Base-by-base conservation (phyloP, 129 eudicot species). In the Pseudognaphalium luteoalbum region DNA sequence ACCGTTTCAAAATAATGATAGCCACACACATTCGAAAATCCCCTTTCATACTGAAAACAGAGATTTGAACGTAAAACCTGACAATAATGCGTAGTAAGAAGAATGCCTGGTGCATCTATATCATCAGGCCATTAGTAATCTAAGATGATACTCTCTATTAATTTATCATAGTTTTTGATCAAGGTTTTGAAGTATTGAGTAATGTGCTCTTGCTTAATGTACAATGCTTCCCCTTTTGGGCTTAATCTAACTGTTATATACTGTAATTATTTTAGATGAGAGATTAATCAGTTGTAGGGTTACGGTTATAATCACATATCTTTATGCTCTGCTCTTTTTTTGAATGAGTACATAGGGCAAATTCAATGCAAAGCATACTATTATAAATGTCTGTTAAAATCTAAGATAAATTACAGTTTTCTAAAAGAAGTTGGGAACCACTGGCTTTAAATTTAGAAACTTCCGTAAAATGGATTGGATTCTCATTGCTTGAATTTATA, bases 41-140 rank as follows among this genome's bases (percentile, higher is more conserved):
- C 83, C 76, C 16, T 81, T 73, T 52, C 81, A 67, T 28, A 50
- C 83, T 25, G 93, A 84, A 61, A 92, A 87, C 22, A 86, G 93
- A 71, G 91, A 84, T 56, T 70, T 71, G 68, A 89, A 79, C 81
- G 80, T 78, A 76, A 81, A 70, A 42, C 81, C 57, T 1, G 79
- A 76, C 67, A 77, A 84, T 17, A 64, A 58, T 22, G 41, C 66
- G 80, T 80, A 67, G 70, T 78, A 70, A 62, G 64, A 61, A 72
- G 44, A 66, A 60, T 79, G 81, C 62, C 54, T 68, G 30, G 81
- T 81, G 68, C 73, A 80, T 57, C 78, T 83, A 79, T 68, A 78
- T 67, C 47, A 68, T 73, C 65, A 72, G 74, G 81, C 74, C 77
- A 69, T 52, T 65, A 69, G 75, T 68, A 16, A 2, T 19, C 28